Evolutionary conservation across 257 asterid genomes (phyloP), one percentile per base, ranked within the genome.

Genomic region (Nicotiana noctiflora): DNA sequence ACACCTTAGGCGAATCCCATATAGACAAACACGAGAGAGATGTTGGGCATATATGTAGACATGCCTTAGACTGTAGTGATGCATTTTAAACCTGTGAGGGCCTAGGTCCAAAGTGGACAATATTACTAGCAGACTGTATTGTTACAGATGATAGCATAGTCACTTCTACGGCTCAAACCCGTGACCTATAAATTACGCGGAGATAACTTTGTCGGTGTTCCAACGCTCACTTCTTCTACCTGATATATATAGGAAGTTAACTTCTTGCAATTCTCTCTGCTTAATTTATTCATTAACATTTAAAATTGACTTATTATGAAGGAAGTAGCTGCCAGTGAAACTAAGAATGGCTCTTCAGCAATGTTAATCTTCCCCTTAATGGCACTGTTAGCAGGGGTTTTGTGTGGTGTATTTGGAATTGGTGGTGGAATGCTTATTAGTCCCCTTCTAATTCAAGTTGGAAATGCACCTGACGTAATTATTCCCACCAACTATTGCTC

Each of bases 381-480:
- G 97, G 94, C 97, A 34, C 86, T 95, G 6, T 65, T 93, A 52
- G 98, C 96, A 0, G 99, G 99, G 62, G 81, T 82, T 75, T 86
- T 93, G 13, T 98, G 99, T 49, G 98, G 99, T 27, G 79, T 92
- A 65, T 93, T 93, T 65, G 98, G 99, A 61, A 90, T 95, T 59
- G 99, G 99, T 57, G 99, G 98, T 8, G 99, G 99, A 17, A 95
- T 93, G 97, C 94, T 95, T 40, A 91, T 90, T 64, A 91, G 96
- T 83, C 98, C 98, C 3, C 87, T 95, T 70, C 96, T 95, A 82
- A 90, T 95, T 79, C 95, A 92, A 86, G 72, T 92, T 46, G 99
- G 97, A 82, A 91, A 88, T 55, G 62, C 85, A 18, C 99, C 99
- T 49, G 89, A 89, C 88, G 99, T 95, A 89, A 84, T 89, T 84